Evolutionary conservation across 805 yeast species (phyloP).

Genomic region (Lachancea waltii): DNA sequence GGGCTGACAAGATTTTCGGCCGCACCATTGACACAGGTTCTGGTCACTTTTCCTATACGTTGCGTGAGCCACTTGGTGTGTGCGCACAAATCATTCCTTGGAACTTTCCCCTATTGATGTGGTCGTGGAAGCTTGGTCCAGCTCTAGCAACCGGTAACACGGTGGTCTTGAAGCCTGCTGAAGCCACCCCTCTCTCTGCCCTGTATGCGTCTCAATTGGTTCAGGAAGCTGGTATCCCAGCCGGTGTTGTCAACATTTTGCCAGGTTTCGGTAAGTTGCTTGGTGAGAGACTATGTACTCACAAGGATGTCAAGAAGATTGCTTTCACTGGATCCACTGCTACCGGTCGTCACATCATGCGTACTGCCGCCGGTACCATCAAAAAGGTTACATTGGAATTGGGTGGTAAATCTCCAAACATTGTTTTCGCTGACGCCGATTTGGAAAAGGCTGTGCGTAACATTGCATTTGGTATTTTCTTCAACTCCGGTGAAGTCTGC

Average conservation of each 20-base stretch:
- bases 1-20: slow-evolving; percentile 67
- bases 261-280: slow-evolving; percentile 76
- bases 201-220: slow-evolving; percentile 57
- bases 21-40: slow-evolving; percentile 52
- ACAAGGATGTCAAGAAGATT: slow-evolving; percentile 65
- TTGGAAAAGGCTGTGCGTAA: slow-evolving; percentile 56
- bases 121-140: slow-evolving; percentile 84
- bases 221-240: slow-evolving; percentile 74
- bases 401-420: slow-evolving; percentile 89
- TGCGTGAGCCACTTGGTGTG: slow-evolving; percentile 82
- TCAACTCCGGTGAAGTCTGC: slow-evolving; percentile 90
- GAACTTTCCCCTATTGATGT: slow-evolving; percentile 87
- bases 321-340: slow-evolving; percentile 90
- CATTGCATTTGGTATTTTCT: slow-evolving; percentile 70
- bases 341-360: slow-evolving; percentile 69
- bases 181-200: slow-evolving; percentile 80
- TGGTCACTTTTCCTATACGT: slow-evolving; percentile 56
- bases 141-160: slow-evolving; percentile 84
- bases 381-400: slow-evolving; percentile 79
- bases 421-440: slow-evolving; percentile 73
- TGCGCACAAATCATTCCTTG: slow-evolving; percentile 88
- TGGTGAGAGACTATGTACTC: slow-evolving; percentile 64
- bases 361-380: slow-evolving; percentile 61
- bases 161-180: slow-evolving; percentile 79
- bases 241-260: slow-evolving; percentile 73